Evolutionary conservation across 768 basidiomycete species (phyloP).

Genomic region (Butyriboletus loyo): DNA sequence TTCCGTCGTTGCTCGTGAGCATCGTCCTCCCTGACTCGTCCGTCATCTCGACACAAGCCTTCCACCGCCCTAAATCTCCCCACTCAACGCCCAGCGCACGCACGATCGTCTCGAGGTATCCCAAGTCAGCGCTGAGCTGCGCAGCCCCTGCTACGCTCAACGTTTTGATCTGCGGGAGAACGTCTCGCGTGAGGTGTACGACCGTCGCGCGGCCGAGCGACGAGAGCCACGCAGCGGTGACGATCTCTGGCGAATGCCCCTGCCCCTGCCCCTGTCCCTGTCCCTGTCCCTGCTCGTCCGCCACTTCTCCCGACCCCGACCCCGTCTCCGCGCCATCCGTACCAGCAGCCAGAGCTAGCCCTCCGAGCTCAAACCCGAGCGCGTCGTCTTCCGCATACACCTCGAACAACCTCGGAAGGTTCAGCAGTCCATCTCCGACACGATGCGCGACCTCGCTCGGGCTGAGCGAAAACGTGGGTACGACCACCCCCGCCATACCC

Average conservation of each 20-base stretch:
- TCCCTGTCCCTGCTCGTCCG: background rate
- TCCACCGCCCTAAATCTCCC: constrained; percentile 79
- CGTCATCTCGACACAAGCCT: constrained; percentile 60
- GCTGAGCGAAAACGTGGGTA: constrained; percentile 91
- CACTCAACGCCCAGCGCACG: constrained; percentile 87
- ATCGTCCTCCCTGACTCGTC: constrained; percentile 38
- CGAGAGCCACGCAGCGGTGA: constrained; percentile 88
- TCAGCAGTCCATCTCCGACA: constrained; percentile 91
- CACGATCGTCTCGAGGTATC: constrained; percentile 88
- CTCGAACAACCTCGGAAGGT: constrained; percentile 90
- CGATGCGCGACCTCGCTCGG: constrained; percentile 86
- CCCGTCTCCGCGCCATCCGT: constrained; percentile 45
- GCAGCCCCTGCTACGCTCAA: constrained; percentile 68
- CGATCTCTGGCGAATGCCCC: constrained; percentile 60
- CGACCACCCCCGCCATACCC: constrained; percentile 43
- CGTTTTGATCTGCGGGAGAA: constrained; percentile 69
- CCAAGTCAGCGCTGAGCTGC: constrained; percentile 84
- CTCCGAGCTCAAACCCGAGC: constrained; percentile 81
- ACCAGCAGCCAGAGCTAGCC: constrained; percentile 75
- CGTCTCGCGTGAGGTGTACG: constrained; percentile 60
- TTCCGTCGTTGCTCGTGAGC: constrained; percentile 16
- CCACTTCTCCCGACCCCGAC: background rate
- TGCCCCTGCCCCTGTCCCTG: constrained; percentile 35
- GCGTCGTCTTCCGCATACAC: constrained; percentile 92
- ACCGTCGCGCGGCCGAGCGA: constrained; percentile 84